These are phyloP conservation scores for Plasmodium sp. DNA, from an alignment of 169 alveolate genomes.

Conservation along the genomic window DNA sequence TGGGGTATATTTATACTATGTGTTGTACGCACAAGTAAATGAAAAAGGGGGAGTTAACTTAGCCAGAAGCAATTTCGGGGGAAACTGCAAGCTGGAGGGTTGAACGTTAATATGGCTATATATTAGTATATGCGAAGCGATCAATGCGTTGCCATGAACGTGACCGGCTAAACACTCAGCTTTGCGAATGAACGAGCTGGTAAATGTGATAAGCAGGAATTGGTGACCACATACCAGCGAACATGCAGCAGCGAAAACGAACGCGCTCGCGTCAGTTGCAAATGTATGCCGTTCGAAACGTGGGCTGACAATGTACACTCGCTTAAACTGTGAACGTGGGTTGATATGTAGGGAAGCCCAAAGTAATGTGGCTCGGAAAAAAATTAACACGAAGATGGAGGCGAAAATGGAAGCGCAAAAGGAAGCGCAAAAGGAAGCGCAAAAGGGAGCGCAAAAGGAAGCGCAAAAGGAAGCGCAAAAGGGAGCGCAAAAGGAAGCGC, in stretches of 20 bases:
- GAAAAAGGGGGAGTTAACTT: background rate
- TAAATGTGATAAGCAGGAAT: background rate
- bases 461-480: background rate
- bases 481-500: background rate
- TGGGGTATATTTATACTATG: background rate
- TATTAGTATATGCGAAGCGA: background rate
- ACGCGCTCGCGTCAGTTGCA: background rate
- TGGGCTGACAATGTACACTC: background rate
- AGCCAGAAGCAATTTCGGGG: background rate
- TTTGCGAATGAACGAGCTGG: background rate
- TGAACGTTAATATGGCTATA: background rate
- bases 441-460: background rate
- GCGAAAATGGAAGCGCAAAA: background rate
- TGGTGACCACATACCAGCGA: background rate
- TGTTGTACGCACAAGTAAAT: background rate
- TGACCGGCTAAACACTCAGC: background rate
- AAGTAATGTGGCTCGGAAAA: background rate
- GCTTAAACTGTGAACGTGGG: background rate
- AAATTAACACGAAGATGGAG: background rate
- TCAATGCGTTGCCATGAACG: background rate
- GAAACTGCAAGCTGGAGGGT: background rate
- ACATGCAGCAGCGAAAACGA: background rate
- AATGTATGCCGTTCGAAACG: background rate
- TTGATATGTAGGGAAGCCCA: background rate
- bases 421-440: background rate